Base-by-base conservation (phyloP, 2,329 filamentous ascomycete genomes). In the Fusarium sp. region DNA sequence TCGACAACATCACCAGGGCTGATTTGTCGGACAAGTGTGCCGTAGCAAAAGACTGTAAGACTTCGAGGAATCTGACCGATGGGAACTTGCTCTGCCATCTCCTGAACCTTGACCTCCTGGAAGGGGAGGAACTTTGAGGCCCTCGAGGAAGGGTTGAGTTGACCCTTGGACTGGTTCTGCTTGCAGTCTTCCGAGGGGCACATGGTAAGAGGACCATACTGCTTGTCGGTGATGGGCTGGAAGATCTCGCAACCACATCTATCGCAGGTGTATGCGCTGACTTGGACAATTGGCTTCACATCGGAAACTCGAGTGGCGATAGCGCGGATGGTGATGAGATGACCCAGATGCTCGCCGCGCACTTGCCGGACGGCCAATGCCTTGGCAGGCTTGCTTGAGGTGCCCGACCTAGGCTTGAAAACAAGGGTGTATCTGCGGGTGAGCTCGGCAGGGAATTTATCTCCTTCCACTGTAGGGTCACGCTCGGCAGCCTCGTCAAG, bases 41-140 rank as follows among this genome's bases (percentile, higher is more conserved):
- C 97, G 80, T 97, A 93, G 83, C 95, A 98, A 79, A 97, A 90
- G 25, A 99, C 87, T 0, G 96, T 98, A 72, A 99, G 86, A 66
- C 95, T 95, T 68, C 97, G 91, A 35, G 97, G 97, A 78, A 99
- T 99, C 81, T 99, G 97, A 60, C 97, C 97, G 73, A 99, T 97
- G 9, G 97, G 97, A 0, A 99, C 97, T 83, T 99, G 97, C 82
- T 99, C 97, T n/a, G 97, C 95, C 91, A 98, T 94, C 82, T 99
- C 97, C 84, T 99, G 97, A 66, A 99, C 95, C 86, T 98, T 98
- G 84, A 98, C 91, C 84, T 99, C 97, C 83, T 99, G 97, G 86
- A 99, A 99, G 4, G 97, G 95, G 79, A 98, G 86, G 80, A 98
- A 99, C 80, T 98, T 99, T 61, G 95, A 98, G 0, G 96, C 97